These are phyloP conservation scores for Dothideomycetes sp. DNA, from an alignment of 2,329 filamentous ascomycete species.

Conservation along the genomic window DNA sequence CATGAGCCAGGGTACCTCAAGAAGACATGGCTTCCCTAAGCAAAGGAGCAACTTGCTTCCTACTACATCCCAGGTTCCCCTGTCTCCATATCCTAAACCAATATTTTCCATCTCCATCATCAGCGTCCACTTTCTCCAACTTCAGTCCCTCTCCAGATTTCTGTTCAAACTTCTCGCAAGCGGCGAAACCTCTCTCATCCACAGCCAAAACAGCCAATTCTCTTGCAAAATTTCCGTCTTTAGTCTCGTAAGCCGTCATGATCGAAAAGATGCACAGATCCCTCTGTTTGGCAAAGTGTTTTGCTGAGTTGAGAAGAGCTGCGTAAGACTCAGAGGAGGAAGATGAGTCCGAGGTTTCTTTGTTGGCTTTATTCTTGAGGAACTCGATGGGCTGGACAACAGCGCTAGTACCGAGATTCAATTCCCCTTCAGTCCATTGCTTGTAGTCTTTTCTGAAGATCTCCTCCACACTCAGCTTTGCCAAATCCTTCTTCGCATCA, in stretches of 20 bases:
- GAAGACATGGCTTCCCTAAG: constrained; percentile 39
- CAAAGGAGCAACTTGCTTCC: constrained; percentile 55
- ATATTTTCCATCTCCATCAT: constrained; percentile 27
- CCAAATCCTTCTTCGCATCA: constrained; percentile 59
- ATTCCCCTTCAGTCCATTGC: constrained; percentile 53
- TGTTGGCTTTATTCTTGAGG: constrained; percentile 46
- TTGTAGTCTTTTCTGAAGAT: constrained; percentile 79
- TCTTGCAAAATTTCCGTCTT: constrained; percentile 49
- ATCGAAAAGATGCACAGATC: constrained; percentile 54
- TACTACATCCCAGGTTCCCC: constrained; percentile 47
- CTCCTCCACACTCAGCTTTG: constrained; percentile 51
- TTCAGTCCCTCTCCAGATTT: constrained; percentile 41
- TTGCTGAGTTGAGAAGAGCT: constrained; percentile 42
- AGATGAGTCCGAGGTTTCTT: constrained; percentile 21
- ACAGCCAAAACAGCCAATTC: constrained; percentile 61
- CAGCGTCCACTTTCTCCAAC: constrained; percentile 38
- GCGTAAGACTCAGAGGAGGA: constrained; percentile 20
- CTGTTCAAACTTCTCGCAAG: constrained; percentile 47
- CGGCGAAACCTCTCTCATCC: constrained; percentile 39
- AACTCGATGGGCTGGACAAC: constrained; percentile 56
- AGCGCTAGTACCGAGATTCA: constrained; percentile 58
- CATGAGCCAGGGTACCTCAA: too few relatives aligned
- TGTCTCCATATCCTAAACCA: constrained; percentile 61
- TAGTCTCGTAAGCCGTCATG: constrained; percentile 57
- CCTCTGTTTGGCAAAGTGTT: constrained; percentile 47